Base-by-base conservation (phyloP, 176 grass and related monocot species). In the Musa acuminata region DNA sequence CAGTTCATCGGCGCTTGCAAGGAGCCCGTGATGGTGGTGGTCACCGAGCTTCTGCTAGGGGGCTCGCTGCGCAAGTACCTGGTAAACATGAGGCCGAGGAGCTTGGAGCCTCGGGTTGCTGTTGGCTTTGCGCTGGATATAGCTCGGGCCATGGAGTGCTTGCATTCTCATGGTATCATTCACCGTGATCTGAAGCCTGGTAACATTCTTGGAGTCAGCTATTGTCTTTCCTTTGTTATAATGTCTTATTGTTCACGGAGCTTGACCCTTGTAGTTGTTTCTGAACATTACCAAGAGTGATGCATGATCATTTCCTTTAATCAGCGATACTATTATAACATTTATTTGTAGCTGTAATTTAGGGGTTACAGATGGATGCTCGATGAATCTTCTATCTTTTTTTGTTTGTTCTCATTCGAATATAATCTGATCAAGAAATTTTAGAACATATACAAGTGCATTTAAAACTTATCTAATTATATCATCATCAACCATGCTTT, bases 141-240 rank as follows among this genome's bases (percentile, higher is more conserved):
- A 74, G 83, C 87, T 35, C 87, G 87, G 69, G 90, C 93, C 55
- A 93, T 97, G 93, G 93, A 97, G 78, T 97, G 87, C 80, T 86
- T 97, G 82, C 93, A 97, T 85, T 91, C 90, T 55, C 93, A 93
- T 50, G 93, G 90, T 57, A 97, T 97, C 82, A 97, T 97, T 90
- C 93, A 97, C 87, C 93, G 93, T 79, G 93, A 97, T 84, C 77
- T 97, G 66, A 97, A 97, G 76, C 90, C 93, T 75, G 93, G 93
- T 97, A 93, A 82, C 49, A 64, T 57, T 69, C 11, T 5, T 43
- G 4, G 4, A 43, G 35, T 43, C 35, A 43, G 35, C 35, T 43
- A 43, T 43, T 43, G 35, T 43, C 35, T 43, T 43, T 43, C 35
- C 35, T 43, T 43, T 6, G 4, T 43, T 66, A 26, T 26, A 2